Base-by-base conservation (phyloP, 2,329 filamentous ascomycete genomes). In the Fusarium sp. region DNA sequence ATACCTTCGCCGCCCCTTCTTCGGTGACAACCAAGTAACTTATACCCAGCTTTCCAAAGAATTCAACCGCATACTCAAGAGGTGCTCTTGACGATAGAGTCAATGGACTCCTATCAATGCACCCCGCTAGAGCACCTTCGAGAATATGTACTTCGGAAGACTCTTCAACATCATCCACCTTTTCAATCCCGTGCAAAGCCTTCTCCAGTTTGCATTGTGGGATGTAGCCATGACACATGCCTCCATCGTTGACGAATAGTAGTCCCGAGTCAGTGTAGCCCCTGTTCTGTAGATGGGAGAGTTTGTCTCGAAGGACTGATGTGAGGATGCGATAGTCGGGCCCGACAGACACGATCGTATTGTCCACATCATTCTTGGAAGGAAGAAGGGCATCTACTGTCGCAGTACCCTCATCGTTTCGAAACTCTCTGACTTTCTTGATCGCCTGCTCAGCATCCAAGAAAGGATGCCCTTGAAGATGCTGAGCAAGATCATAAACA, bases 401-500 rank as follows among this genome's bases (percentile, higher is more conserved):
- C 5, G 68, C 68, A 32, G 10, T 56, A 6, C 61, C 70, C 8
- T 67, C 52, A 4, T 26, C 32, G 3, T 61, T 37, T 15, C 68
- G 41, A 1, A 73, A 27, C 6, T 57, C 26, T 13, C 46, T 32
- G 1, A 64, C 55, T 14, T 53, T 59, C 7, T 18, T 26, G 12
- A 67, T 37, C 3, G 58, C 65, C 1, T n/a, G 26, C 6, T 71
- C 70, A 4, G 61, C 46, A 13, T 73, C 65, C 1, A 73, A 26
- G n/a, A 73, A 73, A 1, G 68, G 70, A 17, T 73, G 68, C 0
- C 61, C 65, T 10, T 65, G 61, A 4, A 72, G 49, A 44, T 69
- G 67, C n/a, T 71, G 70, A 4, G 70, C 61, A 4, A 72, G 50
- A 27, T 73, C 68, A 13, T 71, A 73, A 15, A 73, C 65, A 5